phyloP scores from a whole-genome alignment of 176 grass and related monocot species.

The Eleusine coracana region DNA sequence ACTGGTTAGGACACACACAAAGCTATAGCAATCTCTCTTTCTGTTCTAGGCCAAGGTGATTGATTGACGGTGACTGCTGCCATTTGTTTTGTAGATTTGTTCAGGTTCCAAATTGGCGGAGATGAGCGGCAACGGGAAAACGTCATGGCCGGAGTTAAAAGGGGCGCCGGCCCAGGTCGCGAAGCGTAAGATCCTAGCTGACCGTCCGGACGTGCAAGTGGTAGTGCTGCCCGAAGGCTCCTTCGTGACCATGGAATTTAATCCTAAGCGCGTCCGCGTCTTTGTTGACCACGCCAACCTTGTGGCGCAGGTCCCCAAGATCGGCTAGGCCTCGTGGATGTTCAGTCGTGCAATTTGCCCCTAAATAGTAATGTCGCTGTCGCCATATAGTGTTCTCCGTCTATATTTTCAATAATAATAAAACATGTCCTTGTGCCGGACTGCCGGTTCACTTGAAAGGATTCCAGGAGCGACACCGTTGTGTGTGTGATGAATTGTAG shows the following conservation, averaged over 20 bases:
- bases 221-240: slow-evolving; percentile 4
- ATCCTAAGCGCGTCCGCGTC: slow-evolving; percentile 40
- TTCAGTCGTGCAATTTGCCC: neutral
- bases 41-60: neutral
- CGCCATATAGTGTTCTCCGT: neutral
- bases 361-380: neutral
- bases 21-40: neutral
- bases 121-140: slow-evolving; percentile 14
- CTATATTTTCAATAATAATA: neutral
- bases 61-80: neutral
- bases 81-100: neutral
- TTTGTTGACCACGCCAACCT: neutral
- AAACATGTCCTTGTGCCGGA: neutral
- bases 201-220: slow-evolving; percentile 36
- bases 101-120: neutral
- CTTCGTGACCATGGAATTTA: neutral
- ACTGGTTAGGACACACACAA: neutral
- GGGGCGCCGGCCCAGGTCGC: slow-evolving; percentile 22
- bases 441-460: neutral
- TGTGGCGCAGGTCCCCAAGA: neutral
- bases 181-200: slow-evolving; percentile 28
- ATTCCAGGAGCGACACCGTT: neutral
- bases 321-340: neutral
- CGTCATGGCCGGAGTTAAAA: slow-evolving; percentile 43
- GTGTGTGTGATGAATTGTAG: too few relatives aligned